These are phyloP conservation scores for Leishmania arabica DNA, from an alignment of 208 protist genomes.

Conservation along the genomic window DNA sequence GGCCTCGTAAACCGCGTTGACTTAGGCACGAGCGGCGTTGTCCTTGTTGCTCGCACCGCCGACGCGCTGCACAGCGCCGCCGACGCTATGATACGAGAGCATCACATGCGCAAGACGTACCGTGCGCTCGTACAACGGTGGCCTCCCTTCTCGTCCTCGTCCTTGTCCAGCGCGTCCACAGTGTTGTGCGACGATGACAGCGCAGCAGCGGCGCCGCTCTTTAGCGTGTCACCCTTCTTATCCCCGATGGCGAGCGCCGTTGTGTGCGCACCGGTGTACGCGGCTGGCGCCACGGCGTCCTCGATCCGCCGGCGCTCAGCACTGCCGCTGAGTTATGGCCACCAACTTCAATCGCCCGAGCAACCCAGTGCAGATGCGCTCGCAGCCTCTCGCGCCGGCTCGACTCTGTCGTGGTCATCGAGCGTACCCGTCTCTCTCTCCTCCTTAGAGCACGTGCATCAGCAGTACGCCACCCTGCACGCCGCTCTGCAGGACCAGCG, in stretches of 20 bases:
- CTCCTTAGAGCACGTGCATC: background rate
- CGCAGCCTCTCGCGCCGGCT: background rate
- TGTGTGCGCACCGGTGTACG: slow-evolving; percentile 25
- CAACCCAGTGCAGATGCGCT: background rate
- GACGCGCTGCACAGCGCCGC: slow-evolving; percentile 29
- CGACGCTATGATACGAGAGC: slow-evolving; percentile 43
- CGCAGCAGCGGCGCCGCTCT: slow-evolving; percentile 10
- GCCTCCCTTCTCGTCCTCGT: slow-evolving; percentile 12
- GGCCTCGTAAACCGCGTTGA: slow-evolving; percentile 88
- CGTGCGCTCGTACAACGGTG: slow-evolving; percentile 58
- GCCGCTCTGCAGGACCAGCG: slow-evolving; percentile 43
- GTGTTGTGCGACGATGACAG: background rate
- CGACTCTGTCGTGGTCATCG: background rate
- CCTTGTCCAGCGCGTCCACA: background rate
- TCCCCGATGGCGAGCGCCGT: slow-evolving; percentile 8
- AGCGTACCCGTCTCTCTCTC: background rate
- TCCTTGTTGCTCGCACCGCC: slow-evolving; percentile 46
- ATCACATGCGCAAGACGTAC: slow-evolving; percentile 60
- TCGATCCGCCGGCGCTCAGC: slow-evolving; percentile 6
- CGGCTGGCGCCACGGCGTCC: slow-evolving; percentile 17
- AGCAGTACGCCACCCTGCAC: slow-evolving; percentile 17
- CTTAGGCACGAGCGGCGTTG: slow-evolving; percentile 74
- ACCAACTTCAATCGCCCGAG: background rate
- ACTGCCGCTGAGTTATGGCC: background rate
- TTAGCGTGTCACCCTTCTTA: slow-evolving; percentile 24